Evolutionary conservation across 2,329 filamentous ascomycete species (phyloP), one percentile per base, ranked within the genome.

Genomic region (Aspergillus sp.): DNA sequence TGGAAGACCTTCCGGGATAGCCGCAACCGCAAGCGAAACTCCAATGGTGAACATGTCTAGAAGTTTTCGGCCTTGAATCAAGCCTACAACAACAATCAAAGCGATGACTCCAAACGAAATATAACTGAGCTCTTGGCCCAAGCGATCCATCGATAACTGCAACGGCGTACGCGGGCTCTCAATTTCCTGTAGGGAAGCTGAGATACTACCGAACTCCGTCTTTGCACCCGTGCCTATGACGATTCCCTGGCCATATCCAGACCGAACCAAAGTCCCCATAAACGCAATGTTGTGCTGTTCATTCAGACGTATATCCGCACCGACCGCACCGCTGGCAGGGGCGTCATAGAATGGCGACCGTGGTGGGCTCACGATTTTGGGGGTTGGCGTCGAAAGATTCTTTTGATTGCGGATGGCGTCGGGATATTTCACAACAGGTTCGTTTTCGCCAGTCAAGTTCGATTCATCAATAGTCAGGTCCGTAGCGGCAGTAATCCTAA

Each of bases 21-120:
- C 93, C 43, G 95, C 95, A 9, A 99, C 95, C 24, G 95, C 95
- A 40, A 99, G 84, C 9, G 95, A 98, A 45, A 99, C 95, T 15
- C 93, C 96, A 65, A 98, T 97, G 31, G 95, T 96, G 69, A 99
- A 99, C 70, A 99, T 96, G 63, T 99, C 93, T 40, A 99, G 82
- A 52, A 96, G 79, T 54, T 88, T 85, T 76, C 96, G 93, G 19
- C 95, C 95, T 71, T 97, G 91, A 61, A 96, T 82, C 70, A 96
- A 86, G 4, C 95, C 96, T 49, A 98, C 87, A 3, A 99, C 68
- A 41, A 96, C 93, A 68, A 99, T 99, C 53, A 99, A 82, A 2
- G 84, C 93, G 70, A 99, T 99, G 37, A 99, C 91, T 15, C 87
- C 89, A 71, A 99, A 98, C 0, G 95, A 99, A 70, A 96, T 91